Evolutionary conservation across 2,329 filamentous ascomycete genomes (phyloP), one percentile per base, ranked within the genome.

Genomic region (Ophiosphaerella herpotricha): DNA sequence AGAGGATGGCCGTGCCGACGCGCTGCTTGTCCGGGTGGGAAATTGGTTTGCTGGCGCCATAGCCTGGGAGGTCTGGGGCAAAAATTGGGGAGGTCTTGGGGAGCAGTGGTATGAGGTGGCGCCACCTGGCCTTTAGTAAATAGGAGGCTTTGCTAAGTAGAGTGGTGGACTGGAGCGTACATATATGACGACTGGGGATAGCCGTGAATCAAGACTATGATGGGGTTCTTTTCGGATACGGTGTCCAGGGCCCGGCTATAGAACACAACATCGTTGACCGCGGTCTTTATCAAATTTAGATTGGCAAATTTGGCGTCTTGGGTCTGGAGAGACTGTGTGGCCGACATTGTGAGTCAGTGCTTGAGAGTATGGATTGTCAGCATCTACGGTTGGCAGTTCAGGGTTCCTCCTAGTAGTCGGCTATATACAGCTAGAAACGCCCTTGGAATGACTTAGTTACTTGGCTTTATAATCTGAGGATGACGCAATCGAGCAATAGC

Each of bases 161-260:
- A 11, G 13, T 31, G 34, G 33, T 1, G n/a, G 16, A 32, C 6
- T 7, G 8, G n/a, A 23, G 6, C 13, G 29, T 55, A 67, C 67
- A 64, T 64, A 48, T 64, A 69, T 21, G 63, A 53, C n/a, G 60
- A 65, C 39, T 67, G 56, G 1, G 69, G 69, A 38, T 72, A 72
- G 7, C 69, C 69, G 50, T 72, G 69, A 11, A 72, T 37, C 16
- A 72, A 49, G 1, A 70, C 64, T 1, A 72, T 38, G 7, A 71
- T 52, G 1, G 68, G 69, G 32, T 72, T 70, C 23, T 58, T 51
- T 1, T 63, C 59, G 5, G 58, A 63, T 3, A 57, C 64, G 12
- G 54, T 24, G 1, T 57, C 59, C 8, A 72, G 46, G 18, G 46
- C 46, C 14, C 64, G 64, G 51, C 55, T 67, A 35, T 72, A 71